Conservation (phyloP, 345 rosid genomes). For the Eucalyptus fibrosa region DNA sequence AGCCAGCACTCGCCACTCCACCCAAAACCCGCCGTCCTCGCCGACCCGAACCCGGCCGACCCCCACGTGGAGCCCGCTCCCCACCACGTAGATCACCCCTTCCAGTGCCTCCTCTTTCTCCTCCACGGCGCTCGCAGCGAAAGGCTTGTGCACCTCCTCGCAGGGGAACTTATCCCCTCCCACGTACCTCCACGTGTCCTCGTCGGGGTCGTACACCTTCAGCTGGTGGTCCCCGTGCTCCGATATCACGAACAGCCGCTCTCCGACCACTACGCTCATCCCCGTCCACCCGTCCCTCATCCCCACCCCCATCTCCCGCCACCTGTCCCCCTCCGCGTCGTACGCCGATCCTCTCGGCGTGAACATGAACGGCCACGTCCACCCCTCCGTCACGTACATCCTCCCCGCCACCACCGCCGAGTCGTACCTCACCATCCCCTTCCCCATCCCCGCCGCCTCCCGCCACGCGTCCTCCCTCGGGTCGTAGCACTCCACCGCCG, state of each 20-base stretch:
- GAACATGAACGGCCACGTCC: constrained; percentile 73
- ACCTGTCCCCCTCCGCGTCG: constrained; percentile 27
- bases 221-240: constrained; percentile 59
- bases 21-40: constrained; percentile 9
- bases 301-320: constrained; percentile 51
- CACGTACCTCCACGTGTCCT: constrained; percentile 45
- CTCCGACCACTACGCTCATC: constrained; percentile 23
- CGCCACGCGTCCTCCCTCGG: constrained; percentile 38
- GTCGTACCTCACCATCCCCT: constrained; percentile 41
- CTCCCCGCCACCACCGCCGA: constrained; percentile 40
- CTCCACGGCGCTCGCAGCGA: constrained; percentile 16
- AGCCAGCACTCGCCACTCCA: constrained; percentile 29
- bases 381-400: constrained; percentile 63
- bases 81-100: constrained; percentile 41
- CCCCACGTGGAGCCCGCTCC: constrained; percentile 40
- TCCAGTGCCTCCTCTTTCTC: constrained; percentile 4
- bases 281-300: constrained; percentile 82
- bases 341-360: constrained; percentile 52
- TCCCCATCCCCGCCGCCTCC: constrained; percentile 10
- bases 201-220: constrained; percentile 35
- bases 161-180: constrained; percentile 45
- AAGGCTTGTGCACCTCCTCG: constrained; percentile 30
- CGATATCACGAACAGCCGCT: constrained; percentile 37
- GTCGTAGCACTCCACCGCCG: constrained; percentile 42
- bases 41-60: constrained; percentile 20